Conservation (phyloP, 306 rosid species). For the Cucurbita moschata region DNA sequence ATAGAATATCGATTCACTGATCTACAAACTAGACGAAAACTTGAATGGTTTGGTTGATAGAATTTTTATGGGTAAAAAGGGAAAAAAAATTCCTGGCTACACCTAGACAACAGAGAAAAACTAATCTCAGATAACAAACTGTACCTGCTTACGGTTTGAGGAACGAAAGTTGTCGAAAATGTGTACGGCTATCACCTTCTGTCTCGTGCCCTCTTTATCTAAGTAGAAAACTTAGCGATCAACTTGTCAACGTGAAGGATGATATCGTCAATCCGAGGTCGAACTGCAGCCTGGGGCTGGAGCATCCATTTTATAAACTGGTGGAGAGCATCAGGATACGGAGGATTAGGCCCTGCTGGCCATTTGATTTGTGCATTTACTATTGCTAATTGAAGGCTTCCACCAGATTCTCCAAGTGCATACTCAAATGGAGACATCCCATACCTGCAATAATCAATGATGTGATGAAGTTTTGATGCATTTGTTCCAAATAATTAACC, state of each 20-base stretch:
- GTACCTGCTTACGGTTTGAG: not conserved
- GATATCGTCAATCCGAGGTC: constrained; percentile 84
- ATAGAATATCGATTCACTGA: not conserved
- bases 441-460: constrained; percentile 35
- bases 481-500: not conserved
- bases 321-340: constrained; percentile 91
- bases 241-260: constrained; percentile 86
- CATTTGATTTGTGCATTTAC: constrained; percentile 85
- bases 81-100: not conserved
- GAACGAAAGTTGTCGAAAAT: not conserved
- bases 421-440: constrained; percentile 96
- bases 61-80: not conserved
- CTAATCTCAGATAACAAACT: not conserved
- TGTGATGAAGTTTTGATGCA: not conserved
- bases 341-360: constrained; percentile 82
- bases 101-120: not conserved
- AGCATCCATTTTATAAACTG: constrained; percentile 98
- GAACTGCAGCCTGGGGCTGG: constrained; percentile 75
- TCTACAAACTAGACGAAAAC: not conserved
- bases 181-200: not conserved
- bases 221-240: constrained; percentile 62
- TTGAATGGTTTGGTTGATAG: not conserved
- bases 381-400: constrained; percentile 89
- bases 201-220: not conserved
- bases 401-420: constrained; percentile 98